Conservation (phyloP, 805 yeast species). For the Myxozyma neotropica region DNA sequence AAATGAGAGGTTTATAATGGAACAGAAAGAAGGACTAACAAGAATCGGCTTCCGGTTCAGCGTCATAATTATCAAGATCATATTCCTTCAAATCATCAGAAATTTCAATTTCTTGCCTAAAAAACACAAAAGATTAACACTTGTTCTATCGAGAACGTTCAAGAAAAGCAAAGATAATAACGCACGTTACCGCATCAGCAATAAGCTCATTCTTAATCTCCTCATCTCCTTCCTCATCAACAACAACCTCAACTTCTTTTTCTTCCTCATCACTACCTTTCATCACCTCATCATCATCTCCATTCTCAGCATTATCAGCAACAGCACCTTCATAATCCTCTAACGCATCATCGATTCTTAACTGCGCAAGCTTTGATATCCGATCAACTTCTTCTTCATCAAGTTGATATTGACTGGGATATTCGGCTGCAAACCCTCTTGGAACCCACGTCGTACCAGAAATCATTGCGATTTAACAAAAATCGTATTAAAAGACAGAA, state of each 20-base stretch:
- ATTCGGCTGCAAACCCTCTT: slow-evolving; percentile 90
- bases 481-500: too few relatives aligned
- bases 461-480: too few relatives aligned
- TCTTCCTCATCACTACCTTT: slow-evolving; percentile 35
- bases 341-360: slow-evolving; percentile 77
- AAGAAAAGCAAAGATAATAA: background rate
- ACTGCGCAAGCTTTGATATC: slow-evolving; percentile 79
- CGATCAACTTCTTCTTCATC: slow-evolving; percentile 92
- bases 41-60: slow-evolving; percentile 56
- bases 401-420: slow-evolving; percentile 83
- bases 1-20: slow-evolving; percentile 60
- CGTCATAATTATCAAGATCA: slow-evolving; percentile 82
- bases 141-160: too few relatives aligned
- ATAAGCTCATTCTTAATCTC: slow-evolving; percentile 11
- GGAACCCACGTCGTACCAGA: slow-evolving; percentile 96
- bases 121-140: background rate
- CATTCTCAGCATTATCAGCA: slow-evolving; percentile 15
- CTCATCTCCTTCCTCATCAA: slow-evolving; percentile 25
- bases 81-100: slow-evolving; percentile 90
- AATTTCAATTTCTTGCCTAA: slow-evolving; percentile 6
- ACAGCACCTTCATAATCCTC: slow-evolving; percentile 59
- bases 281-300: slow-evolving; percentile 19
- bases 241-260: slow-evolving; percentile 23
- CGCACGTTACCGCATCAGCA: slow-evolving; percentile 6
- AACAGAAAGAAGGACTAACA: too few relatives aligned